Evolutionary conservation across 306 rosid genomes (phyloP), one percentile per base, ranked within the genome.

Genomic region (Castanea mollissima): DNA sequence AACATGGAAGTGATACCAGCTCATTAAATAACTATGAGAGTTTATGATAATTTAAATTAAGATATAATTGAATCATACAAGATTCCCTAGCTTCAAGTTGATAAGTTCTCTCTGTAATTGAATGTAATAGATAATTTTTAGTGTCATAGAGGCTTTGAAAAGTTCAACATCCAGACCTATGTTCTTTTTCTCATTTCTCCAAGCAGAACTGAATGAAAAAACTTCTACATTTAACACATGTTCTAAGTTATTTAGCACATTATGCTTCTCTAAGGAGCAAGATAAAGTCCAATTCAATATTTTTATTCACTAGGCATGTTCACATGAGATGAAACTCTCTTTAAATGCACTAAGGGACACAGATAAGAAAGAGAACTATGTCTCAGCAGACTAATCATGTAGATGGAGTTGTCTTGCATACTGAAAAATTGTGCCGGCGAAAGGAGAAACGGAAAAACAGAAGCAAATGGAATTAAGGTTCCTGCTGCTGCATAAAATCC

Each of bases 401-500:
- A 71, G 13, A 71, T 44, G 23, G 2, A 12, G 10, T 21, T 31
- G 69, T 44, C n/a, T 69, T 19, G 74, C 31, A 69, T 19, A 14
- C 41, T 38, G 74, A 69, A 35, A 21, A 35, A 69, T 69, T 19
- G 15, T 19, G 29, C 6, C 1, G 15, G 54, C 76, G 44, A 70
- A 82, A 29, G 2, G 21, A 29, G 52, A 35, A 4, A 63, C 0
- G 15, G 21, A 21, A 73, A 75, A 76, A 55, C 35, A 62, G 49
- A 74, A 70, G 55, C 55, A 82, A 83, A 71, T 69, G 64, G 70
- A 71, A 76, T 49, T 2, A 57, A 75, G 56, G 78, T 52, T 69
- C 63, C 73, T 81, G 55, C 85, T 78, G 75, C 60, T 69, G 58
- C 51, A 55, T 65, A 34, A 58, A 76, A 77, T 69, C 46, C 46